Percentiles rank a stretch among this genome's conserved stretches.
These are phyloP conservation scores for Saxophila tyrrhenica DNA, from an alignment of 495 filamentous ascomycete species.

Conservation along the genomic window DNA sequence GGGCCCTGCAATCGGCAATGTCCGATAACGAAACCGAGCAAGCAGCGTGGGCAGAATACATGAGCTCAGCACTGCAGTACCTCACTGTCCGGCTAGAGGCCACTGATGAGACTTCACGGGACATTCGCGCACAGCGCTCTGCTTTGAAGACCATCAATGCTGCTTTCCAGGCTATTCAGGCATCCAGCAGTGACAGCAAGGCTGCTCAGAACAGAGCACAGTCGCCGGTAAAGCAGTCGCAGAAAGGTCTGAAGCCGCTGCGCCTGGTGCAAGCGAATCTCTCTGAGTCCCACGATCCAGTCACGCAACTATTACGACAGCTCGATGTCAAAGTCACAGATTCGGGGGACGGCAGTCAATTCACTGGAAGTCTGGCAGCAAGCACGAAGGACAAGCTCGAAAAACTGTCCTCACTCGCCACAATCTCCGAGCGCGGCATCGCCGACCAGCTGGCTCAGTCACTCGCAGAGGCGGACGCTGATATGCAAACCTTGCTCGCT, in stretches of 20 bases:
- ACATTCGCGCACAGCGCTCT: conserved; percentile 3
- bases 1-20: background rate
- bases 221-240: background rate
- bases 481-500: conserved; percentile 7
- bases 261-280: conserved; percentile 15
- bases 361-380: background rate
- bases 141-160: background rate
- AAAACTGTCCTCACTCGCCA: background rate
- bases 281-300: conserved; percentile 12
- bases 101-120: conserved; percentile 1
- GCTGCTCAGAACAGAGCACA: background rate
- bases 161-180: background rate
- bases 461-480: background rate
- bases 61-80: conserved; percentile 10
- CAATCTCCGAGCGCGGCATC: conserved; percentile 1
- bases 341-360: background rate
- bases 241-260: conserved; percentile 18
- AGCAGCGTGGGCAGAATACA: conserved; percentile 9
- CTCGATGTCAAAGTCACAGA: conserved; percentile 3
- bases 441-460: conserved; percentile 6
- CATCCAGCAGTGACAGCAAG: background rate
- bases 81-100: conserved; percentile 9
- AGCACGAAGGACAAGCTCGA: background rate
- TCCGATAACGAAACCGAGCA: conserved; percentile 2
- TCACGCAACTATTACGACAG: conserved; percentile 9